Conservation (phyloP, 2,329 filamentous ascomycete species). For the Pseudogymnoascus sp. region DNA sequence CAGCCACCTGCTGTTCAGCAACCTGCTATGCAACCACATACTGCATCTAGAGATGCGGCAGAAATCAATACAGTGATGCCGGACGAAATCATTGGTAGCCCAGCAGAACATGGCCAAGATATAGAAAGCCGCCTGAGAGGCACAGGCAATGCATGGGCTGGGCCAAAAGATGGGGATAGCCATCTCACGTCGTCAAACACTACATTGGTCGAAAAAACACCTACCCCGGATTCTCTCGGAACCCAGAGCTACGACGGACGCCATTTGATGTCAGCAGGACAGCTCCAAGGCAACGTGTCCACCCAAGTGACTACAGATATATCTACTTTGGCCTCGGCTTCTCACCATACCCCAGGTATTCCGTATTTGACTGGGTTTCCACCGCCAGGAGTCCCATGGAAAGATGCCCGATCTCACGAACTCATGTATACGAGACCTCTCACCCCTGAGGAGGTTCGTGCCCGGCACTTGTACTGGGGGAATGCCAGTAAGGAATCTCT, state of each 20-base stretch:
- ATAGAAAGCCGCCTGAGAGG: slow-evolving; percentile 1
- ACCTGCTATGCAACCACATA: not conserved
- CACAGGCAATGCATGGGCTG: not conserved
- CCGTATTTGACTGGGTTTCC: slow-evolving; percentile 11
- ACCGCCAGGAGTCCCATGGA: slow-evolving; percentile 19
- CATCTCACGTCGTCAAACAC: not conserved
- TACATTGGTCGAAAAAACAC: not conserved
- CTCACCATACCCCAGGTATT: not conserved
- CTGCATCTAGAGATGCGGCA: not conserved
- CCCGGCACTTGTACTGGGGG: slow-evolving; percentile 55
- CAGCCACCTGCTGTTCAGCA: not conserved
- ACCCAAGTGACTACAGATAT: not conserved
- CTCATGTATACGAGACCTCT: slow-evolving; percentile 51
- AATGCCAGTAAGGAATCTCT: slow-evolving; percentile 44
- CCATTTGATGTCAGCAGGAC: not conserved
- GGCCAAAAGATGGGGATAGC: not conserved
- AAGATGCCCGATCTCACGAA: slow-evolving; percentile 38
- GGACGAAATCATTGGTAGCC: not conserved
- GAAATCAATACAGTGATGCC: not conserved
- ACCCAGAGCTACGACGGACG: not conserved
- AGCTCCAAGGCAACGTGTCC: not conserved
- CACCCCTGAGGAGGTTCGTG: slow-evolving; percentile 51
- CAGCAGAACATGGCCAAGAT: not conserved
- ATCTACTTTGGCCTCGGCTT: not conserved
- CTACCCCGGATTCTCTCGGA: not conserved